phyloP scores from a whole-genome alignment of 1,139 yeast species.

The Suhomyces choctaworum region DNA sequence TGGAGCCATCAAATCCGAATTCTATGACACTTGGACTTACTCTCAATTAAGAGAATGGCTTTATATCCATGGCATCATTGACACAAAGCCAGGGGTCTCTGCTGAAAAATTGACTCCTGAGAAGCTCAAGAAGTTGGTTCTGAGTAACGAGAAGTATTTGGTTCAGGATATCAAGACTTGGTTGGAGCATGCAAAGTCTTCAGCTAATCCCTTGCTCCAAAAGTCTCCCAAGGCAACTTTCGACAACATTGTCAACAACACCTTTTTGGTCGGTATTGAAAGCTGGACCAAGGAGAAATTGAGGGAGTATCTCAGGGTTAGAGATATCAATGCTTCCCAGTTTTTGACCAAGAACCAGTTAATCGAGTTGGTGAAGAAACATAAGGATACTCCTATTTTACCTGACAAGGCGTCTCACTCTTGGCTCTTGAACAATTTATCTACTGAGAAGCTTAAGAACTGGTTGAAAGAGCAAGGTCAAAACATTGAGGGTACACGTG shows the following conservation, averaged over 20 bases:
- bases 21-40: conserved; percentile 43
- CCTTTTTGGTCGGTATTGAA: conserved; percentile 47
- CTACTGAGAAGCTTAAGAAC: conserved; percentile 23
- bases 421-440: conserved; percentile 24
- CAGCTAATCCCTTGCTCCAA: conserved; percentile 24
- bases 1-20: conserved; percentile 43
- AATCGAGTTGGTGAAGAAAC: conserved; percentile 46
- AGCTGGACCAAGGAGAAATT: conserved; percentile 51
- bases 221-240: conserved; percentile 24
- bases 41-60: conserved; percentile 36
- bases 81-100: conserved; percentile 26
- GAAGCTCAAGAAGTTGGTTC: conserved; percentile 22
- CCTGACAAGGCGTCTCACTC: conserved; percentile 18
- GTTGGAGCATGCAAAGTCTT: conserved; percentile 27
- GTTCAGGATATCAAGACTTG: conserved; percentile 47
- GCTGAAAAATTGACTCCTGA: conserved; percentile 20
- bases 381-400: conserved; percentile 43
- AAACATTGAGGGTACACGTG: conserved; percentile 25
- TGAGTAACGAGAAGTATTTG: conserved; percentile 30
- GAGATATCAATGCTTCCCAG: conserved; percentile 50
- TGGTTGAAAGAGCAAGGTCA: conserved; percentile 29
- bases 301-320: conserved; percentile 50
- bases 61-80: conserved; percentile 26
- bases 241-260: conserved; percentile 42
- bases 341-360: conserved; percentile 49